Evolutionary conservation across 1,139 yeast genomes (phyloP).

Genomic region (Sugiyamaella pinicola): DNA sequence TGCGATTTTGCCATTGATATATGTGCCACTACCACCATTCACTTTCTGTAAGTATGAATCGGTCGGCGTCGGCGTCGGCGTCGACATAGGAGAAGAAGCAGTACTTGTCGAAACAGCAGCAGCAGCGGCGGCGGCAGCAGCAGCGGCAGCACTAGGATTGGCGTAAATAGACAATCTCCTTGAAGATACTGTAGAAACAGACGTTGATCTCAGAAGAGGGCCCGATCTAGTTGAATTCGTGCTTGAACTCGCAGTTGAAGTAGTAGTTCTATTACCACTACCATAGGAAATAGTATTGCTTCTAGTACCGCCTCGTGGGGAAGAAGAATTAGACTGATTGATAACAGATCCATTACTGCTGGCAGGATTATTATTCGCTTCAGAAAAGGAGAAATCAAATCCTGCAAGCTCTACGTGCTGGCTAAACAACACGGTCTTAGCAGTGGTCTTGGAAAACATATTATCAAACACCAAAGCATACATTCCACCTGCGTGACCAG

Average conservation of each 20-base stretch:
- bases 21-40: background rate
- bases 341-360: background rate
- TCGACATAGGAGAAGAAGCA: background rate
- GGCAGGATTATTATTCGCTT: background rate
- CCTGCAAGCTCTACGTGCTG: slow-evolving; percentile 45
- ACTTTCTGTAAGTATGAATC: background rate
- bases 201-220: slow-evolving; percentile 1
- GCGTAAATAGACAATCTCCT: slow-evolving; percentile 10
- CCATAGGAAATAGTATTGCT: background rate
- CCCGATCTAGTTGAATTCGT: background rate
- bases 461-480: slow-evolving; percentile 92
- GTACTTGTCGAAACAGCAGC: background rate
- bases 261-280: background rate
- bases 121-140: slow-evolving; percentile 15
- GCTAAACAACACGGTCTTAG: slow-evolving; percentile 77
- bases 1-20: slow-evolving; percentile 11
- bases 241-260: background rate
- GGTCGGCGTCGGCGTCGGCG: too few species aligned
- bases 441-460: slow-evolving; percentile 81
- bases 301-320: background rate
- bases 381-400: background rate
- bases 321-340: background rate
- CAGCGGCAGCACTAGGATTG: slow-evolving; percentile 12
- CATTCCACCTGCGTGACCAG: slow-evolving; percentile 51
- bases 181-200: slow-evolving; percentile 3